Base-by-base conservation (phyloP, 164 flowering plant genomes). In the Stephania cephalantha region DNA sequence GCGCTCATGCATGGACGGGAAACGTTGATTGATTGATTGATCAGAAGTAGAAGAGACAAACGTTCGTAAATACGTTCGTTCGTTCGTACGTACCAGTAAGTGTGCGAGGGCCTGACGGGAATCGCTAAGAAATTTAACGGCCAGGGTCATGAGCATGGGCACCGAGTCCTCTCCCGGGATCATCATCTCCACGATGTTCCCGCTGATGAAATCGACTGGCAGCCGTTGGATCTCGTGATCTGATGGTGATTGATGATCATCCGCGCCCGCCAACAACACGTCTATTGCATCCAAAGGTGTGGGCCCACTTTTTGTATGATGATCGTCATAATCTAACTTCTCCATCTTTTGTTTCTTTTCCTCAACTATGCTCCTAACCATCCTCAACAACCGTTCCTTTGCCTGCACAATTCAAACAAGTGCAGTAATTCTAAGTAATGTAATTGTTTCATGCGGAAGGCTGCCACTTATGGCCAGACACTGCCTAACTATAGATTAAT, bases 91-190 rank as follows among this genome's bases (percentile, higher is more conserved):
- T 86, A 96, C 99, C 91, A 70, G 63, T 58, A 94, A 67, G 12
- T 82, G 83, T 12, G 83, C 68, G 70, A 96, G 81, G 74, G 94
- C 94, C 46, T 76, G 77, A 71, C 93, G 98, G 68, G 71, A 72
- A 79, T 96, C 97, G 74, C 84, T 85, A 65, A 96, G 90, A 79
- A 81, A 94, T 77, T 96, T 94, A 78, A 96, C 88, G 8, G 99
- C 98, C 2, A 96, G 83, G 6, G 98, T 92, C 87, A 92, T 89
- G 13, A 89, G 84, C 79, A 80, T 88, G 0, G 98, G 98, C 44
- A 94, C 88, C 0, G 99, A 87, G 69, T 93, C 98, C 79, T 96
- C 97, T 2, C 98, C 99, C 0, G 99, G 98, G 79, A 96, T 87
- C 97, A 96, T 94, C 98, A 96, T 89, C 87, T 92, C 99, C 22